Evolutionary conservation across 2,329 filamentous ascomycete species (phyloP), one percentile per base, ranked within the genome.

Genomic region (Bimuria novae-zelandiae): DNA sequence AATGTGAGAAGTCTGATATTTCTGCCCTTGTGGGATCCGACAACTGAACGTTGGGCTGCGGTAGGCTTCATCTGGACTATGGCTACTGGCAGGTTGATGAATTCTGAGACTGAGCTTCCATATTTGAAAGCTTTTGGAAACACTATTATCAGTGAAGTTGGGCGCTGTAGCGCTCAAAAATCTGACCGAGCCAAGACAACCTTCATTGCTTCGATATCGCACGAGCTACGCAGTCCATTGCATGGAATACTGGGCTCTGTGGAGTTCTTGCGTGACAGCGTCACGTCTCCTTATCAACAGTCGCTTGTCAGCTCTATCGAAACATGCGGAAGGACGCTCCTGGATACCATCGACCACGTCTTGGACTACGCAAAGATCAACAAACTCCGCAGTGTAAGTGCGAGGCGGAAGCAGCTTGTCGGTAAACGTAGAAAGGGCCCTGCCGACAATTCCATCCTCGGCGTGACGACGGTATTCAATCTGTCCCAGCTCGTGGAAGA

Each of bases 161-260:
- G 62, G 10, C 67, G 70, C 16, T 35, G 69, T 10, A 67, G 67
- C 32, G 69, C 65, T 2, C 64, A 66, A 37, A 68, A 63, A 39
- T 62, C 67, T 3, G 67, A 72, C 19, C 66, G 68, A 35, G 67
- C 69, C 3, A 77, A 77, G 51, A 71, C 71, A 1, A 72, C 74
- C 5, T 76, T 77, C 46, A 70, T 78, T 29, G 71, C 72, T 21
- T 75, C 73, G 4, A 75, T 77, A 29, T 73, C 69, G 1, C 75
- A 77, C 49, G 75, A 77, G 52, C 70, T 87, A 8, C 77, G 84
- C 1, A 84, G 80, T 1, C 84, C 84, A 0, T 71, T 87, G 0
- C 84, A 87, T 54, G 84, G 84, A 2, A 80, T 87, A n/a, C 70
- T 87, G 0, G 79, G 82, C 0, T 69, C 70, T 3, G 62, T 72